A percentile compares a stretch with the other conserved stretches of the same genome.
Conservation (phyloP, 208 protist species). For the Leishmania arabica region DNA sequence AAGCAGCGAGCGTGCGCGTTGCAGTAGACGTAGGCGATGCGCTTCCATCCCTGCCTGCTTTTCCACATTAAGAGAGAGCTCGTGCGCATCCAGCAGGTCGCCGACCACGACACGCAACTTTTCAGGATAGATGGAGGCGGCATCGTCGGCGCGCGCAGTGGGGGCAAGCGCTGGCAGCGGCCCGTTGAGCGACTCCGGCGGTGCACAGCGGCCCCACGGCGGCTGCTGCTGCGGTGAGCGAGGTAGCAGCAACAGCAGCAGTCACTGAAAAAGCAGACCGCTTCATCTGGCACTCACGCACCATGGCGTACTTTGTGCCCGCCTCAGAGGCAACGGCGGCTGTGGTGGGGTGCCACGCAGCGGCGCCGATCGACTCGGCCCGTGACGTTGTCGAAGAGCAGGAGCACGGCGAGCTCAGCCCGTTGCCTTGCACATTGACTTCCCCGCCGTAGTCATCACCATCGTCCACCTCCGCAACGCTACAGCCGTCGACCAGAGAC, state of each 20-base stretch:
- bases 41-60: not conserved
- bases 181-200: not conserved
- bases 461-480: not conserved
- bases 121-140: not conserved
- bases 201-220: constrained; percentile 11
- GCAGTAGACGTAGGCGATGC: constrained; percentile 6
- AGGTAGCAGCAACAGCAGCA: not conserved
- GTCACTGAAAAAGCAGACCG: not conserved
- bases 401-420: not conserved
- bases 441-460: not conserved
- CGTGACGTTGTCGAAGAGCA: not conserved
- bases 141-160: not conserved
- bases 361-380: not conserved
- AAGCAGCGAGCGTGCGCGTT: not conserved
- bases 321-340: not conserved
- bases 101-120: not conserved
- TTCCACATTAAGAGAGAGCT: not conserved
- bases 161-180: not conserved
- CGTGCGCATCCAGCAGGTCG: not conserved
- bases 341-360: not conserved
- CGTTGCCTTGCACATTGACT: not conserved
- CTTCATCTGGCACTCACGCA: not conserved
- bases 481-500: not conserved
- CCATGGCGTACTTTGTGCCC: not conserved
- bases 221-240: not conserved